phyloP scores from a whole-genome alignment of 148 eudicot species.

The Amaranthus cruentus region DNA sequence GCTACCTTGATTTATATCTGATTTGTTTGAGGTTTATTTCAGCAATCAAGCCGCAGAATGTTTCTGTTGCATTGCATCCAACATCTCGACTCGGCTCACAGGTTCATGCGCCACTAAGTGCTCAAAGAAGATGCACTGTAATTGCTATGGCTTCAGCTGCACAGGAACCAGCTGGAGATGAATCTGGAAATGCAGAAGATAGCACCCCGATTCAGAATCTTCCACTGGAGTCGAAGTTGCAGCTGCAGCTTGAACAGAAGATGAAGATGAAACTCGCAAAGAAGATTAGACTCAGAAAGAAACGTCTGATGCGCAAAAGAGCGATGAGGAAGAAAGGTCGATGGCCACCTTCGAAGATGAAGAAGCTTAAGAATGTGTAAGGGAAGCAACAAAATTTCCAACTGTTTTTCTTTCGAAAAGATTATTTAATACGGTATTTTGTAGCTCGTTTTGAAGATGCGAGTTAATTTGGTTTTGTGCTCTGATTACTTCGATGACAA shows the following conservation, averaged over 20 bases:
- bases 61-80: conserved; percentile 26
- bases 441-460: conserved; percentile 3
- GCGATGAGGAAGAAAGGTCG: conserved; percentile 84
- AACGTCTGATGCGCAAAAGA: conserved; percentile 71
- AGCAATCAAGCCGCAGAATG: conserved; percentile 37
- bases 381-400: conserved; percentile 11
- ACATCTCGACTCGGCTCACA: conserved; percentile 29
- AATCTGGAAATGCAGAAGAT: conserved; percentile 32
- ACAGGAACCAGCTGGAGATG: conserved; percentile 35
- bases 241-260: conserved; percentile 58
- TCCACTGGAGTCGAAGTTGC: conserved; percentile 78
- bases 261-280: conserved; percentile 75
- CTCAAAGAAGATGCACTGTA: conserved; percentile 36
- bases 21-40: conserved; percentile 18
- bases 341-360: conserved; percentile 99
- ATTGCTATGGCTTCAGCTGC: conserved; percentile 53
- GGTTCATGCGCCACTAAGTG: conserved; percentile 30
- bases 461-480: conserved; percentile 3
- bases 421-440: not conserved
- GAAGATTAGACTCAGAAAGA: conserved; percentile 76
- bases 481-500: conserved; percentile 7
- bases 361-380: conserved; percentile 81
- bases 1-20: not conserved
- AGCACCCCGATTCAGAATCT: conserved; percentile 51
- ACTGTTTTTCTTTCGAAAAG: not conserved